These are phyloP conservation scores for Tillandsia fasciculata DNA, from an alignment of 176 grass and related monocot species.

Conservation along the genomic window DNA sequence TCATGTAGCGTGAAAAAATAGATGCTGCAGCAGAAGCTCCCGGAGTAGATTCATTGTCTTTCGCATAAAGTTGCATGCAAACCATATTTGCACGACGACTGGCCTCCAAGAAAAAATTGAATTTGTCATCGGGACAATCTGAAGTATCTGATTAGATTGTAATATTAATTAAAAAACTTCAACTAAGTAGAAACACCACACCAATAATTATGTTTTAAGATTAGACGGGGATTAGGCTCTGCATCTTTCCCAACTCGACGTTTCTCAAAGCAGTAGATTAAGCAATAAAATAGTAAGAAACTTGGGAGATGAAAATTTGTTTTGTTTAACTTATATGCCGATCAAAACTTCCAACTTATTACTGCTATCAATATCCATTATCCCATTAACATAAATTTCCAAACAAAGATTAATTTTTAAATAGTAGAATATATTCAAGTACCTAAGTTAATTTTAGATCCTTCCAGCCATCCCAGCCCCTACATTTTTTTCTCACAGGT, in stretches of 20 bases:
- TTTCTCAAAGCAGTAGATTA: neutral
- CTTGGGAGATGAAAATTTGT: neutral
- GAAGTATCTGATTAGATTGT: constrained; percentile 62
- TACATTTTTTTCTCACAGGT: too few relatives aligned
- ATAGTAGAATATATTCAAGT: too few relatives aligned
- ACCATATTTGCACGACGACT: constrained; percentile 79
- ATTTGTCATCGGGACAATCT: constrained; percentile 57
- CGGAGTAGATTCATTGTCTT: constrained; percentile 71
- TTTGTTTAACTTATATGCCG: too few relatives aligned
- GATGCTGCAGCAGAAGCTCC: constrained; percentile 68
- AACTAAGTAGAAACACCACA: constrained; percentile 7
- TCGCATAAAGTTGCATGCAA: constrained; percentile 79
- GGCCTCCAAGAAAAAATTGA: constrained; percentile 73
- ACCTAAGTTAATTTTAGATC: too few relatives aligned
- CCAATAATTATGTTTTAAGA: neutral
- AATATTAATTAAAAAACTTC: constrained; percentile 38
- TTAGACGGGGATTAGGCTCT: neutral
- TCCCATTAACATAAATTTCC: too few relatives aligned
- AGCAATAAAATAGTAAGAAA: neutral
- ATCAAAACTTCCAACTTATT: too few relatives aligned
- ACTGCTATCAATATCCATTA: too few relatives aligned
- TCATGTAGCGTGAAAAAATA: constrained; percentile 74
- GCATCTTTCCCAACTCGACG: neutral
- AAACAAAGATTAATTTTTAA: too few relatives aligned
- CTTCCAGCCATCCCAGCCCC: too few relatives aligned